These are phyloP conservation scores for Dicorynia guianensis DNA, from an alignment of 306 rosid genomes.

Conservation along the genomic window DNA sequence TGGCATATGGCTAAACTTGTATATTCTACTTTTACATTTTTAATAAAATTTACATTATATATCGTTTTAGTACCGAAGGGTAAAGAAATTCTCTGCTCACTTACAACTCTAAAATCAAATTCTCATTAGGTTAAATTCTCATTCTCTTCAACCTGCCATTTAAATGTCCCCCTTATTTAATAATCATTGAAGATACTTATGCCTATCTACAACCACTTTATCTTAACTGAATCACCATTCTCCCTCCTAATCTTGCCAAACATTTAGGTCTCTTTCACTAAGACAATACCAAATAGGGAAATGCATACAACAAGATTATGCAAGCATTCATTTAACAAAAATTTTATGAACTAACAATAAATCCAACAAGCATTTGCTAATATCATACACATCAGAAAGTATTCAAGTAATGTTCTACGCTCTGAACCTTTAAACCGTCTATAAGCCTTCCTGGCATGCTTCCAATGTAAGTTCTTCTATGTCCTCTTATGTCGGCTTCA, in stretches of 20 bases:
- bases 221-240: constrained; percentile 21
- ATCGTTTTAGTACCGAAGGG: no score
- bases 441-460: constrained; percentile 99
- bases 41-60: no score
- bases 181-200: not conserved
- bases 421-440: constrained; percentile 87
- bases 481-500: constrained; percentile 97
- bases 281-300: constrained; percentile 7
- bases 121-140: not conserved
- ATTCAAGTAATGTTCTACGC: constrained; percentile 20
- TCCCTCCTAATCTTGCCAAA: constrained; percentile 3
- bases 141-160: not conserved
- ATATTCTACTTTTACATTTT: no score
- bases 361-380: constrained; percentile 40
- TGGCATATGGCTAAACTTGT: no score
- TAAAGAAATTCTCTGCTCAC: no score
- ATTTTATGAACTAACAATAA: constrained; percentile 19
- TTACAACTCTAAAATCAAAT: no score
- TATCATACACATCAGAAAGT: constrained; percentile 27
- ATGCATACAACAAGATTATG: constrained; percentile 20
- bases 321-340: constrained; percentile 14
- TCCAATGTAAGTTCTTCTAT: constrained; percentile 98
- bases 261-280: constrained; percentile 17
- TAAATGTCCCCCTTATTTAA: constrained; percentile 2
- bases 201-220: constrained; percentile 7